phyloP scores from a whole-genome alignment of 768 basidiomycete species.

The Leccinum incarnatum region DNA sequence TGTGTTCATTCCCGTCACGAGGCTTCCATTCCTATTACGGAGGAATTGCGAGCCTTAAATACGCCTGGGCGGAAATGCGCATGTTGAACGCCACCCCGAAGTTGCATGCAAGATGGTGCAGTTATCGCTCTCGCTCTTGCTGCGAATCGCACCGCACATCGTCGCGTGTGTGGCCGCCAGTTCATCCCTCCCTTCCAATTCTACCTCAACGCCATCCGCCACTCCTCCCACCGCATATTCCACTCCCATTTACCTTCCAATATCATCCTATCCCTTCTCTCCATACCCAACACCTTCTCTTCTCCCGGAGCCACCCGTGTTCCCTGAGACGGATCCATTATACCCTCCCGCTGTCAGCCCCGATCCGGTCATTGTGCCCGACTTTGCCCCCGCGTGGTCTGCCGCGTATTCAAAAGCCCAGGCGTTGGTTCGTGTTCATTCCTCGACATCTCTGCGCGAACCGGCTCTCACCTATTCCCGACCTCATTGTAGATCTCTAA shows the following conservation, averaged over 20 bases:
- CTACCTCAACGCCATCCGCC: not conserved
- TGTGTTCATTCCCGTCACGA: not conserved
- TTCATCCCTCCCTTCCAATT: not conserved
- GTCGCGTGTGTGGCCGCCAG: not conserved
- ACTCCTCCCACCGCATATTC: not conserved
- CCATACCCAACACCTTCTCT: conserved; percentile 63
- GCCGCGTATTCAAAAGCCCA: conserved; percentile 58
- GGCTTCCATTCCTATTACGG: not conserved
- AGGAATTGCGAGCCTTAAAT: conserved; percentile 2
- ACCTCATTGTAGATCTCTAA: conserved; percentile 36
- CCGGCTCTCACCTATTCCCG: too few relatives aligned
- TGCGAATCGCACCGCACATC: conserved; percentile 11
- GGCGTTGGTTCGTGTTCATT: conserved; percentile 40
- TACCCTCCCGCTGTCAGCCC: conserved; percentile 53
- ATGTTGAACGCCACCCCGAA: not conserved
- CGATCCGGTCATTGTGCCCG: conserved; percentile 37
- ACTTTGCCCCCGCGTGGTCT: conserved; percentile 54
- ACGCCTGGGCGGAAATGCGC: not conserved
- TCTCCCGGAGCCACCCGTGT: conserved; percentile 49
- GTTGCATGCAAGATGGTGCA: conserved; percentile 17
- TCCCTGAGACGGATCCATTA: conserved; percentile 52
- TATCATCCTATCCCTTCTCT: conserved; percentile 46
- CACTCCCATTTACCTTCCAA: conserved; percentile 33
- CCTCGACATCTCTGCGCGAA: not conserved
- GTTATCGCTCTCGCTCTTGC: conserved; percentile 10